A percentile compares a stretch with the other conserved stretches of the same genome.
These are phyloP conservation scores for Articulospora tetracladia DNA, from an alignment of 495 filamentous ascomycete genomes.

Conservation along the genomic window DNA sequence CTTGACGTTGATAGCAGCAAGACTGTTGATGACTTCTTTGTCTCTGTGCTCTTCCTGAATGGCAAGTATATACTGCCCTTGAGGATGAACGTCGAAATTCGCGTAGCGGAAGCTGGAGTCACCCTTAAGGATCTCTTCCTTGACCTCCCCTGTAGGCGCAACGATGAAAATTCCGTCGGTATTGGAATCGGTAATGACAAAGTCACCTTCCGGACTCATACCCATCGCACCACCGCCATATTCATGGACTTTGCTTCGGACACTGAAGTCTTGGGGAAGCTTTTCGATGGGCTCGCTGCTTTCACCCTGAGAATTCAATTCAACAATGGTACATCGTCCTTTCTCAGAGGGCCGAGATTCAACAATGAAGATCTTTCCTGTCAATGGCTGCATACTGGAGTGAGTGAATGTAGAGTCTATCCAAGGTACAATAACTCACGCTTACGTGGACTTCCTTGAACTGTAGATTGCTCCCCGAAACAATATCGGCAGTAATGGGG, in stretches of 20 bases:
- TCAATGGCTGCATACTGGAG: slow-evolving; percentile 21
- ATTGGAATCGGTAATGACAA: slow-evolving; percentile 39
- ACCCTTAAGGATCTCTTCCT: slow-evolving; percentile 24
- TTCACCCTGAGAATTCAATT: slow-evolving; percentile 21
- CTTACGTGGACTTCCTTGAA: slow-evolving; percentile 27
- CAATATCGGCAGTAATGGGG: slow-evolving; percentile 35
- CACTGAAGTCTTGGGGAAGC: slow-evolving; percentile 37
- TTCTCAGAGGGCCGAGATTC: slow-evolving; percentile 33
- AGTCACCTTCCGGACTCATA: slow-evolving; percentile 29
- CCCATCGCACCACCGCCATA: slow-evolving; percentile 37
- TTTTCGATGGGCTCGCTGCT: slow-evolving; percentile 31
- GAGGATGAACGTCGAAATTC: slow-evolving; percentile 36
- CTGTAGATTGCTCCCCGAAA: slow-evolving; percentile 28
- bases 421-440: slow-evolving; percentile 16
- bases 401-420: not conserved
- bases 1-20: slow-evolving; percentile 34
- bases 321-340: slow-evolving; percentile 37
- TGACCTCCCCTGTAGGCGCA: slow-evolving; percentile 25
- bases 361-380: slow-evolving; percentile 36
- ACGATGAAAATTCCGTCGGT: slow-evolving; percentile 35
- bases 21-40: slow-evolving; percentile 30
- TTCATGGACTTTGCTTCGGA: slow-evolving; percentile 39
- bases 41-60: slow-evolving; percentile 42
- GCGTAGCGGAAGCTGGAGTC: slow-evolving; percentile 33
- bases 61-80: slow-evolving; percentile 35